Base-by-base conservation (phyloP, 1,284 basidiomycete species). In the Naganishia sp. region DNA sequence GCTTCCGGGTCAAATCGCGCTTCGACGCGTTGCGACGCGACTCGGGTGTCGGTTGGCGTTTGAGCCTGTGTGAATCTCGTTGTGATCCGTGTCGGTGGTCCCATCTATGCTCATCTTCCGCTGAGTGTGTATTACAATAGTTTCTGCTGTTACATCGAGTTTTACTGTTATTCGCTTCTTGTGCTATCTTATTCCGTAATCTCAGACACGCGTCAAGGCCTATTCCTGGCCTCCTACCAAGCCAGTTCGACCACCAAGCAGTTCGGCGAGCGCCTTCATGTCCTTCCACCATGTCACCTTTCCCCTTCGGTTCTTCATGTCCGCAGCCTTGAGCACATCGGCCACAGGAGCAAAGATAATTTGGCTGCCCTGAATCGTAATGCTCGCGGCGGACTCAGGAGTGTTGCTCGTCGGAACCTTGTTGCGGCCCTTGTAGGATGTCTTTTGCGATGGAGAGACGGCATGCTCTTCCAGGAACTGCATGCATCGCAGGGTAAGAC, bases 401-500 rank as follows among this genome's bases (percentile, higher is more conserved):
- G 81, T 74, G 21, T 88, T 86, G 55, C 72, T 67, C 23, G 71
- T 68, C 25, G 82, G 79, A 69, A 85, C 83, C 60, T 81, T 73
- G 69, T 85, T 84, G 11, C 77, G 75, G 0, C 82, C 79, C 71
- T 63, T 66, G 65, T 68, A 63, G 48, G 50, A 31, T 28, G 59
- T 28, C 64, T 54, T 56, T 52, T 49, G 64, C 63, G 69, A 59
- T 63, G 65, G 63, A 49, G 69, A 36, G 67, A 69, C 70, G 72
- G 90, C 89, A 71, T 96, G 87, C 65, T 85, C 78, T 80, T 98
- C 95, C 71, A 99, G 84, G 85, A 97, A 98, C 59, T 87, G 82
- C 89, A 98, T 94, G 82, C 92, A 95, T 73, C 90, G 89, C 69
- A 96, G 83, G 9, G 94, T 88, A 48, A 98, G 84, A 53, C 94